phyloP scores from a whole-genome alignment of 1,284 basidiomycete species.

The Naganishia sp. region DNA sequence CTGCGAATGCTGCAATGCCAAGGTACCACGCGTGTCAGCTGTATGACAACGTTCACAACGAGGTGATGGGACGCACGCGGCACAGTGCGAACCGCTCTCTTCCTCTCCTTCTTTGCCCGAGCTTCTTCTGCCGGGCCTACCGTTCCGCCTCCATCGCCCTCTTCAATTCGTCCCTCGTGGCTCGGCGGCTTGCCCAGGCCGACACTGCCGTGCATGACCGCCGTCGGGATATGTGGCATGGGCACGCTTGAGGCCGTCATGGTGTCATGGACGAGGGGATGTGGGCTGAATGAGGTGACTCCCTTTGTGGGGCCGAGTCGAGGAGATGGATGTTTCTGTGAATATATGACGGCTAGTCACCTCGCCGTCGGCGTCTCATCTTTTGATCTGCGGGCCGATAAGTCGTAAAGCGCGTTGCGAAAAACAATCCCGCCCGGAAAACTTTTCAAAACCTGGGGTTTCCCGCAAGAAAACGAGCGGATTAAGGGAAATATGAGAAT shows the following conservation, averaged over 20 bases:
- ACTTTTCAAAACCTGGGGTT: no score
- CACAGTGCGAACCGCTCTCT: constrained; percentile 19
- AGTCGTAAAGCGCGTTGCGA: no score
- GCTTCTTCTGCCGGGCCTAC: neutral
- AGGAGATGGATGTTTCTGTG: no score
- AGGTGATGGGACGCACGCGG: constrained; percentile 15
- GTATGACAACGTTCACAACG: no score
- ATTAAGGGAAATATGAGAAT: no score
- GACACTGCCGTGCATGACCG: neutral
- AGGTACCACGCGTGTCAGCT: no score
- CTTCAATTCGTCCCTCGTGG: constrained; percentile 2
- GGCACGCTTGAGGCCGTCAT: constrained; percentile 23
- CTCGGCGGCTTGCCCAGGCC: constrained; percentile 1
- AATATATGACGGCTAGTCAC: no score
- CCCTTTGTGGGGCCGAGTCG: neutral
- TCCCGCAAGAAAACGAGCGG: no score
- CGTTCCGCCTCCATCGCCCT: constrained; percentile 18
- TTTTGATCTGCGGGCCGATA: no score
- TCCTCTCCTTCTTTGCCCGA: neutral
- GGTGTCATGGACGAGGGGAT: neutral
- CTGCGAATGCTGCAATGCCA: constrained; percentile 30
- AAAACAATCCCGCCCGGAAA: no score
- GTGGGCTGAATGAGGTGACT: no score
- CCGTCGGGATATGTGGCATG: constrained; percentile 6
- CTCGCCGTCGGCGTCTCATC: no score